phyloP scores from a whole-genome alignment of 768 basidiomycete species.

The Lepiota venenata region DNA sequence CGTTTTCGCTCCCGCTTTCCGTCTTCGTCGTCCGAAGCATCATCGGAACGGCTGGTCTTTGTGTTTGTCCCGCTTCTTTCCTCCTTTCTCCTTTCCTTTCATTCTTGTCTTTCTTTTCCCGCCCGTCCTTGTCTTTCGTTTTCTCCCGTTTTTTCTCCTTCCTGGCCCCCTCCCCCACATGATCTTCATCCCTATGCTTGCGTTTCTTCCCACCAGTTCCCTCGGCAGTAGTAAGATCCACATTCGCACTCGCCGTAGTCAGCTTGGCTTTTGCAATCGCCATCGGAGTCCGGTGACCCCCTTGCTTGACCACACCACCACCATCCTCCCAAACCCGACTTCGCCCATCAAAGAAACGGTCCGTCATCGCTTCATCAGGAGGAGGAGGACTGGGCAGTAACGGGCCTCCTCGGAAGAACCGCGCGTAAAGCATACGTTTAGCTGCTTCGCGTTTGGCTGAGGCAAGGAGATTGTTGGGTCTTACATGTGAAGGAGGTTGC shows the following conservation, averaged over 20 bases:
- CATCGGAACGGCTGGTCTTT: constrained; percentile 1
- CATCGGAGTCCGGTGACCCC: constrained; percentile 10
- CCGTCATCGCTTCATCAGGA: constrained; percentile 1
- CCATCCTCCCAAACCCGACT: neutral
- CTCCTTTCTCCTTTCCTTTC: constrained; percentile 17
- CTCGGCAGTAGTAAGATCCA: neutral
- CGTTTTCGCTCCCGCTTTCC: constrained; percentile 15
- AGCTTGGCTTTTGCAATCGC: constrained; percentile 13
- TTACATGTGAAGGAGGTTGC: constrained; percentile 25
- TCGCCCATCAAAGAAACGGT: constrained; percentile 4
- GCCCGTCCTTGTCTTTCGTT: constrained; percentile 14
- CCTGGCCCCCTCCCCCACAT: neutral
- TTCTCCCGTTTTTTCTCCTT: constrained; percentile 4
- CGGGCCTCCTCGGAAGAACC: constrained; percentile 68
- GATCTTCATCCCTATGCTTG: constrained; percentile 5
- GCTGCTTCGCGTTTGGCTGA: constrained; percentile 79
- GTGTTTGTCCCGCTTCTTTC: constrained; percentile 11
- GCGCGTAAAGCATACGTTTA: constrained; percentile 67
- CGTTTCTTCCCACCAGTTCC: constrained; percentile 10
- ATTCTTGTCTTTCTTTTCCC: constrained; percentile 15
- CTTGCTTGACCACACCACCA: neutral
- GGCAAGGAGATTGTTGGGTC: constrained; percentile 50
- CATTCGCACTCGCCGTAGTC: constrained; percentile 12
- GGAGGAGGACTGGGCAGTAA: neutral
- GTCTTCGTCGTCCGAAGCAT: constrained; percentile 17